These are phyloP conservation scores for Physcomitrium patens DNA, from an alignment of 225 moss, liverwort and hornwort genomes.

Conservation along the genomic window DNA sequence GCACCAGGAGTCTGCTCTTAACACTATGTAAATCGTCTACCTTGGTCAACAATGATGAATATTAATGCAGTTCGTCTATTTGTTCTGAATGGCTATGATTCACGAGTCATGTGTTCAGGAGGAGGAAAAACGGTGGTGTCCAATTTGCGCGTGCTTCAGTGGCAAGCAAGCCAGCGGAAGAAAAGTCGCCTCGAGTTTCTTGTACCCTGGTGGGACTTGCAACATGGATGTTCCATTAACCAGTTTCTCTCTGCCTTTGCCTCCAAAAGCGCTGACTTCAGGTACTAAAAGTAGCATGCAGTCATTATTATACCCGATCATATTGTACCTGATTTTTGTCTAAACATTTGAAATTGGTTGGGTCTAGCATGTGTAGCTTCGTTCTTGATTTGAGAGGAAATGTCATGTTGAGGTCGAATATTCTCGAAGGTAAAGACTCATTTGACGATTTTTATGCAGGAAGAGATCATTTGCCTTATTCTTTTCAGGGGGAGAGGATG, in stretches of 20 bases:
- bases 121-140: slow-evolving; percentile 48
- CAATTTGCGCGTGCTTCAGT: slow-evolving; percentile 49
- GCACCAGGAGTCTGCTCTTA: not conserved
- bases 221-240: slow-evolving; percentile 52
- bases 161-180: slow-evolving; percentile 54
- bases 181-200: slow-evolving; percentile 51
- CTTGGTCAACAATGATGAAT: not conserved
- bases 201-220: slow-evolving; percentile 55
- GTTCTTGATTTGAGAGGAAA: not conserved
- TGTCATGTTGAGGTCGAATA: not conserved
- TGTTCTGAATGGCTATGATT: not conserved
- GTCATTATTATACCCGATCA: too few relatives aligned
- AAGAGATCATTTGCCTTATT: slow-evolving; percentile 48
- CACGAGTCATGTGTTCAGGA: slow-evolving; percentile 31
- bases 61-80: not conserved
- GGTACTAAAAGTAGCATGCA: slow-evolving; percentile 18
- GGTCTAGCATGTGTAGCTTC: not conserved
- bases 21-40: not conserved
- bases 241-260: slow-evolving; percentile 58
- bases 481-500: slow-evolving; percentile 52
- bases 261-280: slow-evolving; percentile 49
- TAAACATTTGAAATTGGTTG: not conserved
- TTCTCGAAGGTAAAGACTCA: not conserved
- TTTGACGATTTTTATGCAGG: slow-evolving; percentile 28
- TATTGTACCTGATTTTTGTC: not conserved